These are phyloP conservation scores for Coccinonectria pachysandricola DNA, from an alignment of 2,329 filamentous ascomycete genomes.

Conservation along the genomic window DNA sequence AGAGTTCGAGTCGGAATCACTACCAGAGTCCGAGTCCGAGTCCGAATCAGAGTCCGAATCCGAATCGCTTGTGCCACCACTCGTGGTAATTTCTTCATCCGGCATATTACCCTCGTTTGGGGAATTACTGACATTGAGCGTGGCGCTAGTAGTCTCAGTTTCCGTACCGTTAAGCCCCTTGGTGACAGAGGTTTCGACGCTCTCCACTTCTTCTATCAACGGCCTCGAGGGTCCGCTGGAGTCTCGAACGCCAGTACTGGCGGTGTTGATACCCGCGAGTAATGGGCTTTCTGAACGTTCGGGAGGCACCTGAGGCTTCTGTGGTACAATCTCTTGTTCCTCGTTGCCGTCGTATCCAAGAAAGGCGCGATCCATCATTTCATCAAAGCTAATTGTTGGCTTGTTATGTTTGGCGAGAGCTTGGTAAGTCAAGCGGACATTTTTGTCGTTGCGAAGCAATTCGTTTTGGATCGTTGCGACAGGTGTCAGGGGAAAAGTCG, in stretches of 20 bases:
- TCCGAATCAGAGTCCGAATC: constrained; percentile 21
- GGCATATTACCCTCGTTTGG: constrained; percentile 3
- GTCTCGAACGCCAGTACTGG: constrained; percentile 4
- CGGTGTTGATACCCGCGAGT: constrained; percentile 4
- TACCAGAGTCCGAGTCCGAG: constrained; percentile 27
- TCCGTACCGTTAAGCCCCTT: not conserved
- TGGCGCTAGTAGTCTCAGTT: not conserved
- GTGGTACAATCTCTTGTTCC: constrained; percentile 2
- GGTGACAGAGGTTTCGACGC: constrained; percentile 2
- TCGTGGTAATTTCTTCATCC: constrained; percentile 8
- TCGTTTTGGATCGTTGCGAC: constrained; percentile 26
- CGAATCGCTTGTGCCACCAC: constrained; percentile 13
- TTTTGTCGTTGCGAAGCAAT: constrained; percentile 22
- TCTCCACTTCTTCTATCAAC: constrained; percentile 20
- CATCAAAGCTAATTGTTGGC: constrained; percentile 22
- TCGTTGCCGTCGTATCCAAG: constrained; percentile 4
- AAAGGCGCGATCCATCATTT: constrained; percentile 22
- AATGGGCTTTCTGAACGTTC: constrained; percentile 2
- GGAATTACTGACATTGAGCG: not conserved
- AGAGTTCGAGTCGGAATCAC: constrained; percentile 2
- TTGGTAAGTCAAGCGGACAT: constrained; percentile 29
- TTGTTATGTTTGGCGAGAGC: constrained; percentile 24
- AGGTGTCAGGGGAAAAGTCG: constrained; percentile 33
- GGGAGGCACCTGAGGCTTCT: no score
- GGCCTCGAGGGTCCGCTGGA: constrained; percentile 11